phyloP scores from a whole-genome alignment of 176 grass and related monocot genomes.

The Alopecurus myosuroides region DNA sequence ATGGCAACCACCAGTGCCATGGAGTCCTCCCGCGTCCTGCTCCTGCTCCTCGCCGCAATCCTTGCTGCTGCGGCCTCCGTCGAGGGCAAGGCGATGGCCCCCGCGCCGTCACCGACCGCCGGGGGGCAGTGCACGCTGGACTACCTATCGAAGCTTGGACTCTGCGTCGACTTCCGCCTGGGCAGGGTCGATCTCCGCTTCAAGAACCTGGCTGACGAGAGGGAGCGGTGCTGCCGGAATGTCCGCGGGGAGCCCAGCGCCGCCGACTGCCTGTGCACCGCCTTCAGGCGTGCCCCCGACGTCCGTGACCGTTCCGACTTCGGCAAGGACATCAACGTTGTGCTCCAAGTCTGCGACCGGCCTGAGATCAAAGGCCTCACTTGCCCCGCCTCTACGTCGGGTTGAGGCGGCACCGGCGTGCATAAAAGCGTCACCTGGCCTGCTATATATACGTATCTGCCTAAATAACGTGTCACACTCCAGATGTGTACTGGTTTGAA shows the following conservation, averaged over 20 bases:
- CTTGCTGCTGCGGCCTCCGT: background rate
- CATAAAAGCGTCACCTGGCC: too few species aligned
- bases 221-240: background rate
- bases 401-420: too few species aligned
- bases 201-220: background rate
- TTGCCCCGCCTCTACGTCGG: background rate
- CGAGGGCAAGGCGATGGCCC: background rate
- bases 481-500: too few species aligned
- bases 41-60: background rate
- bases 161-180: background rate
- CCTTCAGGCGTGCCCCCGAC: background rate
- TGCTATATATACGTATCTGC: too few species aligned
- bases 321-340: background rate
- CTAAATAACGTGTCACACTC: too few species aligned
- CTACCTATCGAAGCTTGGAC: background rate
- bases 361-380: background rate
- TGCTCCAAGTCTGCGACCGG: background rate
- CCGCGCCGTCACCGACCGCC: background rate
- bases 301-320: background rate
- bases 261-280: background rate
- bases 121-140: background rate
- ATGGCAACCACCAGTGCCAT: background rate
- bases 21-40: background rate
- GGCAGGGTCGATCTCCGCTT: background rate
- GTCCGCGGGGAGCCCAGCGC: background rate